Evolutionary conservation across 345 rosid species (phyloP), one percentile per base, ranked within the genome.

Genomic region (Linum usitatissimum): DNA sequence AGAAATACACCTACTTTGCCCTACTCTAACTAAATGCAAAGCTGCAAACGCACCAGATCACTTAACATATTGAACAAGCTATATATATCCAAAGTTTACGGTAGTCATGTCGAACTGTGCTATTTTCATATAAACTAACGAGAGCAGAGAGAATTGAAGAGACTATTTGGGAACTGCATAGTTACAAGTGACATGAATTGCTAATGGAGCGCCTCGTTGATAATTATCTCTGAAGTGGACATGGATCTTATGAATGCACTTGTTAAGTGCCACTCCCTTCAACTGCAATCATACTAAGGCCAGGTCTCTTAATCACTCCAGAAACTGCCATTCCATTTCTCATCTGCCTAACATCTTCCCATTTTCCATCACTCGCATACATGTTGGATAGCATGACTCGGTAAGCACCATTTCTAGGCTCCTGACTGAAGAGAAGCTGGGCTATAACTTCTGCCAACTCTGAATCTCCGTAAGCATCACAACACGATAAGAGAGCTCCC

Each of bases 401-500:
- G 36, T 86, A 86, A 28, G 84, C 77, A 63, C 84, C 80, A 64
- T 77, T 84, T 59, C 71, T 70, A 14, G 87, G 85, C 45, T 84
- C 85, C 60, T 62, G 71, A 64, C 72, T 66, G 28, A 77, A 63
- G 59, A 87, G 80, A 60, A 77, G 84, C 70, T 61, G 78, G 20
- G 86, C 86, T 58, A 80, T 81, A 64, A 83, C 68, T 75, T 84
- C 81, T 31, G 93, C 97, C 82, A 85, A 62, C 62, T 76, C 71
- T 36, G 81, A 59, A 53, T 87, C 71, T 65, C 84, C 83, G 66
- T 78, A 79, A 69, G 62, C 39, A 48, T 85, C 80, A 63, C 96
- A 92, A 74, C 96, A 89, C n/a, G 90, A 84, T 71, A 92, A 69
- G 30, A 92, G 53, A 30, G 95, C 96, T 68, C 91, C 93, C 83